Evolutionary conservation across 2,329 filamentous ascomycete genomes (phyloP).

Genomic region (Fusarium anguioides): DNA sequence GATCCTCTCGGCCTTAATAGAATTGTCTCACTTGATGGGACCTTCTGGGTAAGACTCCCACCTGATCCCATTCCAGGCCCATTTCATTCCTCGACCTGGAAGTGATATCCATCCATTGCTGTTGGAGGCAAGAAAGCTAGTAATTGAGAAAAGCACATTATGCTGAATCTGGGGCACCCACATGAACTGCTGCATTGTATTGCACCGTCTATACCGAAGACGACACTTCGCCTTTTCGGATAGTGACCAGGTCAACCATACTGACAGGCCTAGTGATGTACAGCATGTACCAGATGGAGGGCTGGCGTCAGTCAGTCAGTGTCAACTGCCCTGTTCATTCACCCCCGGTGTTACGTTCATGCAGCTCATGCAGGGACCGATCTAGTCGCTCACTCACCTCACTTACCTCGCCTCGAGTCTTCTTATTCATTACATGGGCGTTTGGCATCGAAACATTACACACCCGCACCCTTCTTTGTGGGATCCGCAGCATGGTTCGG

Average conservation of each 20-base stretch:
- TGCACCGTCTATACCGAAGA: no score
- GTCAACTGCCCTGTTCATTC: slow-evolving; percentile 5
- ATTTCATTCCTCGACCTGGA: slow-evolving; percentile 38
- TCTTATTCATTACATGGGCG: neutral
- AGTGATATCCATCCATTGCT: slow-evolving; percentile 27
- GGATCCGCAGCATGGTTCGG: slow-evolving; percentile 33
- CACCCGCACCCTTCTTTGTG: slow-evolving; percentile 19
- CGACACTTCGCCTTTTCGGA: no score
- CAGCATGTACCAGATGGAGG: slow-evolving; percentile 22
- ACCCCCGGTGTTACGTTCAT: slow-evolving; percentile 38
- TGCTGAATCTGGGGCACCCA: slow-evolving; percentile 21
- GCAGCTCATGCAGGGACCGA: slow-evolving; percentile 42
- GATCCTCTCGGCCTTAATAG: slow-evolving; percentile 38
- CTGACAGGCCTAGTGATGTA: slow-evolving; percentile 23
- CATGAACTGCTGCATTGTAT: neutral
- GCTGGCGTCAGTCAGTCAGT: slow-evolving; percentile 22
- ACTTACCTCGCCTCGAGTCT: neutral
- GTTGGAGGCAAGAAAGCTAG: slow-evolving; percentile 38
- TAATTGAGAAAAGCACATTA: slow-evolving; percentile 6
- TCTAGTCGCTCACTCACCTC: neutral
- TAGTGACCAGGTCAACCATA: neutral
- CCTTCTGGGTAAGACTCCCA: slow-evolving; percentile 44
- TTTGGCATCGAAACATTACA: slow-evolving; percentile 10
- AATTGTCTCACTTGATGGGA: slow-evolving; percentile 32
- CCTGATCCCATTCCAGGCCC: slow-evolving; percentile 40